A percentile compares a stretch with the other conserved stretches of the same genome.
These are phyloP conservation scores for Monilinia fructigena DNA, from an alignment of 2,329 filamentous ascomycete genomes.

Conservation along the genomic window DNA sequence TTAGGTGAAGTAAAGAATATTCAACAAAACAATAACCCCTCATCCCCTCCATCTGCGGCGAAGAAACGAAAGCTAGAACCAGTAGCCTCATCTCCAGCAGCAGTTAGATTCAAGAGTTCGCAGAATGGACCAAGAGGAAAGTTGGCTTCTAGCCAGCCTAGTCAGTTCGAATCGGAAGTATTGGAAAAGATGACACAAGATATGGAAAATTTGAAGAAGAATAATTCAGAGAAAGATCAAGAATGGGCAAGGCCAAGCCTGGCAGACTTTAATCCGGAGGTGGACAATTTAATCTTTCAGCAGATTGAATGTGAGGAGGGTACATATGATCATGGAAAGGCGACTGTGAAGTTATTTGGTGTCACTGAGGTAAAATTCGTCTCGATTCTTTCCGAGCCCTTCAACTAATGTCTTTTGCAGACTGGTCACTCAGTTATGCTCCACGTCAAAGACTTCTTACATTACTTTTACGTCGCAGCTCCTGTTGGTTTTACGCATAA, in stretches of 20 bases:
- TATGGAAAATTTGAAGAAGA: conserved; percentile 79
- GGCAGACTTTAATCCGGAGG: conserved; percentile 59
- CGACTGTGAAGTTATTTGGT: conserved; percentile 88
- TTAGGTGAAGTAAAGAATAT: conserved; percentile 66
- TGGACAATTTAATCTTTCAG: conserved; percentile 80
- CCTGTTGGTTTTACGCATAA: conserved; percentile 75
- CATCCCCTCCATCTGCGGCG: conserved; percentile 47
- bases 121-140: conserved; percentile 62
- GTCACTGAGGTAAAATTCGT: conserved; percentile 67
- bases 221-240: conserved; percentile 90
- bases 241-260: conserved; percentile 74
- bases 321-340: conserved; percentile 69
- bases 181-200: conserved; percentile 96
- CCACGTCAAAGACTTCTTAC: conserved; percentile 92
- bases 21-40: conserved; percentile 50
- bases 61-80: conserved; percentile 85
- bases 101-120: conserved; percentile 60
- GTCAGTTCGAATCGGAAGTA: conserved; percentile 88
- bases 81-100: conserved; percentile 51
- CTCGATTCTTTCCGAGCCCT: not conserved
- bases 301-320: conserved; percentile 95
- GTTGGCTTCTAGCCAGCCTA: conserved; percentile 71
- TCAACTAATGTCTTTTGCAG: conserved; percentile 39
- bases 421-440: conserved; percentile 87
- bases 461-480: conserved; percentile 92